A percentile compares a stretch with the other conserved stretches of the same genome.
Evolutionary conservation across 2,329 filamentous ascomycete species (phyloP).

Genomic region (Colletotrichum sp.): DNA sequence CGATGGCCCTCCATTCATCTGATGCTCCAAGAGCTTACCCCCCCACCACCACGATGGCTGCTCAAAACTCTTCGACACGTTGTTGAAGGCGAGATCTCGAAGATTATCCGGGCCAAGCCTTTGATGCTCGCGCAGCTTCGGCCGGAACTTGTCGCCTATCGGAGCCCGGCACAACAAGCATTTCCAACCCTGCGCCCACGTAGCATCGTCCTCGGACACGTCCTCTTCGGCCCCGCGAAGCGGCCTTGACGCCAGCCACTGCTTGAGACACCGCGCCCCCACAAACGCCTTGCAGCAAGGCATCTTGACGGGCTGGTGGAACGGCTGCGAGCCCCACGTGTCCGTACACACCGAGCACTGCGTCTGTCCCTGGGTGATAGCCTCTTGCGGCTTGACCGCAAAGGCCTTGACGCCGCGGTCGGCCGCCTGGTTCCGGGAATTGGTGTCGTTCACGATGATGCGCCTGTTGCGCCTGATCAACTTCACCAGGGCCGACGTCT

Average conservation of each 20-base stretch:
- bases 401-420: not conserved
- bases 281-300: constrained; percentile 1
- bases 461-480: constrained; percentile 1
- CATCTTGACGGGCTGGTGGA: constrained; percentile 4
- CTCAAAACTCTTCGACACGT: not conserved
- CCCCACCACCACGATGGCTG: not conserved
- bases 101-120: not conserved
- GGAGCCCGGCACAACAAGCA: not conserved
- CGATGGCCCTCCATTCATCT: not conserved
- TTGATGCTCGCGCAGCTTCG: not conserved
- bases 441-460: not conserved
- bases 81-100: not conserved
- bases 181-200: not conserved
- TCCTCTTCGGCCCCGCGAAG: not conserved
- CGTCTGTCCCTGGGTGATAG: not conserved
- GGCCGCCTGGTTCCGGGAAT: not conserved
- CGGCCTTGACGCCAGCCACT: not conserved
- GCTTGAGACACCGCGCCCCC: constrained; percentile 10
- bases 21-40: not conserved
- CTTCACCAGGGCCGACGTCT: not conserved
- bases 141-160: not conserved
- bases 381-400: not conserved
- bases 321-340: not conserved
- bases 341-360: not conserved
- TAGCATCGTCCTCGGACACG: not conserved